A percentile compares a stretch with the other conserved stretches of the same genome.
Evolutionary conservation across 2,329 filamentous ascomycete genomes (phyloP).

Genomic region (Coniosporium tulheliwenetii): DNA sequence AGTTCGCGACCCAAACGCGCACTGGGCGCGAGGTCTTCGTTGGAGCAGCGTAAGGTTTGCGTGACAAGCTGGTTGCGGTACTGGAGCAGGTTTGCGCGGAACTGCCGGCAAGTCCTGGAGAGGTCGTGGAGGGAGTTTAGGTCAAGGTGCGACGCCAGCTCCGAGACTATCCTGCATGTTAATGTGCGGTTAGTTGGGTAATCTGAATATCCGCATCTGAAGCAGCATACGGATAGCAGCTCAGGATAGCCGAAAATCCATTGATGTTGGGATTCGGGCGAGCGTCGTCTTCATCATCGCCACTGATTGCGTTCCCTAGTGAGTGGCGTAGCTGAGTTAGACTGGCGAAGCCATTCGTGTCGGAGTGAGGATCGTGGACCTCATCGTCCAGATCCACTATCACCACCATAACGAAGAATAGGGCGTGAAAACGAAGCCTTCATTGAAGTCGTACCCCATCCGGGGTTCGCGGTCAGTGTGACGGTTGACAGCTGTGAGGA

Average conservation of each 20-base stretch:
- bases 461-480: no score
- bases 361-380: conserved; percentile 9
- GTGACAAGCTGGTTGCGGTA: conserved; percentile 59
- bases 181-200: background rate
- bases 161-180: conserved; percentile 51
- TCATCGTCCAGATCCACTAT: conserved; percentile 27
- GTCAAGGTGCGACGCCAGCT: conserved; percentile 64
- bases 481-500: no score
- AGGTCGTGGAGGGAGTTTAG: conserved; percentile 76
- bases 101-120: conserved; percentile 64
- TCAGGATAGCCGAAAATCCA: conserved; percentile 45
- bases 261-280: conserved; percentile 38
- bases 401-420: conserved; percentile 21
- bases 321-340: conserved; percentile 10
- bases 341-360: conserved; percentile 4
- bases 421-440: background rate
- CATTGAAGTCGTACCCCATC: background rate
- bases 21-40: conserved; percentile 44
- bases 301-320: conserved; percentile 2
- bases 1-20: conserved; percentile 31
- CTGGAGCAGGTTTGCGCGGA: conserved; percentile 63
- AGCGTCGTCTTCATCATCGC: conserved; percentile 10
- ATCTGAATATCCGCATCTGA: background rate
- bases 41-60: conserved; percentile 65
- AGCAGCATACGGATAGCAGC: conserved; percentile 50